Evolutionary conservation across 75 land plant genomes (phyloP).

Genomic region (Selaginella moellendorffii): DNA sequence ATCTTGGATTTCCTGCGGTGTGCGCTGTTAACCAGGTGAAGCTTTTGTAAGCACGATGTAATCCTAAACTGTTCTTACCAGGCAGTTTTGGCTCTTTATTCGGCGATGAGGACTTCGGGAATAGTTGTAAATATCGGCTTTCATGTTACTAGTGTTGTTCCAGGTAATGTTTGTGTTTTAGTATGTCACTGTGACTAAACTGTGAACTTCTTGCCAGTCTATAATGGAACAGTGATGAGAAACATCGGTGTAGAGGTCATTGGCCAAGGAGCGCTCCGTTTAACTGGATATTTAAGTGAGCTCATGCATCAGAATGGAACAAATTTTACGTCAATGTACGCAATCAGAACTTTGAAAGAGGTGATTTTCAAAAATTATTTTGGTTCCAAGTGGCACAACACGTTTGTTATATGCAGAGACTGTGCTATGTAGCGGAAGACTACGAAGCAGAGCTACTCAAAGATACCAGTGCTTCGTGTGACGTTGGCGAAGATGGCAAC

Average conservation of each 20-base stretch:
- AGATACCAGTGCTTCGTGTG: constrained; percentile 45
- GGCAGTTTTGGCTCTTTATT: constrained; percentile 77
- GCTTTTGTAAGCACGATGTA: too few species aligned
- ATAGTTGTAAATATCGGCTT: constrained; percentile 89
- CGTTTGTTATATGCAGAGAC: constrained; percentile 57
- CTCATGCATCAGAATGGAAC: constrained; percentile 54
- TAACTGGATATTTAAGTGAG: constrained; percentile 59
- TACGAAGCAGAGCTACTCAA: constrained; percentile 55
- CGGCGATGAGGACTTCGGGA: constrained; percentile 70
- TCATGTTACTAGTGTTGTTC: constrained; percentile 64
- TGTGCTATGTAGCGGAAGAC: constrained; percentile 77
- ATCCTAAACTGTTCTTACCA: constrained; percentile 16
- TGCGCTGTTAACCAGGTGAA: constrained; percentile 79
- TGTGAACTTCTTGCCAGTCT: constrained; percentile 28
- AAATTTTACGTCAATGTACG: constrained; percentile 38
- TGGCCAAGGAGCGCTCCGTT: constrained; percentile 58
- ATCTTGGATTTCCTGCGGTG: constrained; percentile 81
- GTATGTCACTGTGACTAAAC: neutral
- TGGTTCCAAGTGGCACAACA: too few species aligned
- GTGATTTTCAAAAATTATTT: constrained; percentile 18
- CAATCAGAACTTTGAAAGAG: constrained; percentile 76
- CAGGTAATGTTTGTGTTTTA: constrained; percentile 33
- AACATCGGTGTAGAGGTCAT: constrained; percentile 65
- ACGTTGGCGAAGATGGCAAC: constrained; percentile 33
- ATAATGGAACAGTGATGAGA: constrained; percentile 62